Evolutionary conservation across 495 filamentous ascomycete species (phyloP), one percentile per base, ranked within the genome.

Genomic region (Hypoxylon intermedium): DNA sequence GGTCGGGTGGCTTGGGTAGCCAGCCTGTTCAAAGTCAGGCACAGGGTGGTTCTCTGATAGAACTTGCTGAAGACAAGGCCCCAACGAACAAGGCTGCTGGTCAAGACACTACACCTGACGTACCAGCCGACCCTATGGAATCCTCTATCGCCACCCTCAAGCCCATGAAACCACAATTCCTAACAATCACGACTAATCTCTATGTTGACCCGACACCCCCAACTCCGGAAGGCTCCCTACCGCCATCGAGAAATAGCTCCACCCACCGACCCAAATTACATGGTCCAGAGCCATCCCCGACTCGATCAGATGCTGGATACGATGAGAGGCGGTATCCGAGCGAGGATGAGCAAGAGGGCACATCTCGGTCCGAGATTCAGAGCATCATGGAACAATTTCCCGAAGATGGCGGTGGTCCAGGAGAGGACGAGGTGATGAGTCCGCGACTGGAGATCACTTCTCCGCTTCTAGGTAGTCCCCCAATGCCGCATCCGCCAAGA

Each of bases 331-430:
- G 71, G 51, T 77, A 74, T 47, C 48, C 67, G 44, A 86, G 82
- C 48, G 79, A 82, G 57, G 81, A 83, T 57, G 78, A 84, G 47
- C 79, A 79, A 26, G 85, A 88, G 45, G 83, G 82, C n/a, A 84
- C 82, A 21, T 91, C 91, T 3, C 86, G 86, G 48, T 86, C 87
- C 1, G 94, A 97, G 70, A 97, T 98, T 44, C 91, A 97, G 73
- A 96, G 82, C 67, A 97, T 98, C 59, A 97, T 98, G 88, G 92
- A 92, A 58, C 88, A 86, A 66, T 91, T 91, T 50, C 85, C 85
- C 63, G 85, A 88, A 62, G 83, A 83, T 15, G 82, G 83, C 1
- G 83, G 84, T 44, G 88, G 84, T 9, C 85, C 82, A 9, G 85
- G 79, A 23, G 82, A 85, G 50, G 83, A 91, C 7, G 89, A 91